phyloP scores from a whole-genome alignment of 441 rosid genomes.

The Jatropha podagrica region DNA sequence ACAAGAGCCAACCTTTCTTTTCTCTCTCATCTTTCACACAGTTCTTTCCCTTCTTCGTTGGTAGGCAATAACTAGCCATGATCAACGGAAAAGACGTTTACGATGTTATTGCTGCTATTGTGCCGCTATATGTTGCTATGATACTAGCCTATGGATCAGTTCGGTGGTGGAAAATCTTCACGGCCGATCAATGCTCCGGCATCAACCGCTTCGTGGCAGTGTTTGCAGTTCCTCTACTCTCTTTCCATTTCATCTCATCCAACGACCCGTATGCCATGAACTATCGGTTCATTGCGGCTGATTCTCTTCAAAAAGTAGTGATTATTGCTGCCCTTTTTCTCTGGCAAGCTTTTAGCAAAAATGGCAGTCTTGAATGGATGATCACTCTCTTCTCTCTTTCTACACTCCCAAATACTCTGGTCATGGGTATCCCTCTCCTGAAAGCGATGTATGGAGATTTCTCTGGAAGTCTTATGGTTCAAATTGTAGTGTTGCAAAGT shows the following conservation, averaged over 20 bases:
- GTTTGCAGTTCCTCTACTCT: constrained; percentile 82
- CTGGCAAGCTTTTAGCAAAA: constrained; percentile 60
- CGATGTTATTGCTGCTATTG: constrained; percentile 83
- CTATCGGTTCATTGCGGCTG: constrained; percentile 81
- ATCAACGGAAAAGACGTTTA: constrained; percentile 73
- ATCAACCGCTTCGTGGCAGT: constrained; percentile 91
- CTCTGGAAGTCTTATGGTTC: constrained; percentile 72
- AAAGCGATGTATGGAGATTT: constrained; percentile 85
- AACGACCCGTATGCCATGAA: constrained; percentile 77
- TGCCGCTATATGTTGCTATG: constrained; percentile 89
- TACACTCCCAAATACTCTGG: constrained; percentile 79
- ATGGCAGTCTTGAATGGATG: constrained; percentile 72
- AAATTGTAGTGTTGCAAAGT: constrained; percentile 77
- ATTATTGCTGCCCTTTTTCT: constrained; percentile 64
- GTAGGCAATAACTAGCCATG: constrained; percentile 35
- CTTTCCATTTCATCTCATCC: constrained; percentile 79
- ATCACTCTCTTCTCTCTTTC: constrained; percentile 78
- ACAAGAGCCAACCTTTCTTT: background rate
- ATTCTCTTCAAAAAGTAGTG: constrained; percentile 70
- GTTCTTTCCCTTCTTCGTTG: background rate
- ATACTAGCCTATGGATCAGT: constrained; percentile 79
- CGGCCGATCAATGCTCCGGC: constrained; percentile 88
- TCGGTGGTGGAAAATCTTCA: constrained; percentile 87
- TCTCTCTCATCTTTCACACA: background rate
- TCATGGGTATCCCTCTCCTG: constrained; percentile 80